Base-by-base conservation (phyloP, 768 basidiomycete genomes). In the Mycena latifolia region DNA sequence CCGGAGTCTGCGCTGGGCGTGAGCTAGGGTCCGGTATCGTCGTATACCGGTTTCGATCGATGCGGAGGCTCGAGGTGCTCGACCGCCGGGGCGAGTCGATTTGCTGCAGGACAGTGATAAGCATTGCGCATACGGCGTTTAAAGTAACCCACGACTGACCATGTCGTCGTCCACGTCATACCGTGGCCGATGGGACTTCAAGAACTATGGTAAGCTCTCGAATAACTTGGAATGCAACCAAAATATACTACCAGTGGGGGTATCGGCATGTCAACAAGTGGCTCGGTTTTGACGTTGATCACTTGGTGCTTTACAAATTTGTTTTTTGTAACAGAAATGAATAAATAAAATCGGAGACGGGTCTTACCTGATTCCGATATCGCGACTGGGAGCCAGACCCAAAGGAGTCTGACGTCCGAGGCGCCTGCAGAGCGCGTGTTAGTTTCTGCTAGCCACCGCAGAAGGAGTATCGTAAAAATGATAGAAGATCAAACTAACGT, bases 271-370 rank as follows among this genome's bases (percentile, higher is more conserved):
- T 69, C 62, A 8, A 28, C 2, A 14, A 57, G 12, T 1, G 53
- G 62, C 24, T 69, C 67, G 2, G 58, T 14, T n/a, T 69, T 69
- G 46, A 69, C 31, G 3, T 28, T 51, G 15, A 50, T 11, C 1
- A 20, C 10, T 18, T 20, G 39, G 17, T n/a, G 43, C 55, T 48
- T 48, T 33, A 5, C 31, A 33, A 33, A 6, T 33, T 33, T 5
- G 5, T 6, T 33, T 33, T 33, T 11, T 11, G 31, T 33, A 33
- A 6, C 31, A 33, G 31, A n/a, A 33, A 33, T 33, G 11, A 33
- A 33, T 11, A 33, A 33, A 33, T 6, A 5, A 33, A 33, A 8
- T 9, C 37, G 15, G 14, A 43, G 18, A 17, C 51, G 10, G 14
- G 18, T 22, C 29, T 7, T 60, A 52, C 51, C 51, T 41, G 28